phyloP scores from a whole-genome alignment of 2,329 filamentous ascomycete species.

The Colletotrichum somersetense region DNA sequence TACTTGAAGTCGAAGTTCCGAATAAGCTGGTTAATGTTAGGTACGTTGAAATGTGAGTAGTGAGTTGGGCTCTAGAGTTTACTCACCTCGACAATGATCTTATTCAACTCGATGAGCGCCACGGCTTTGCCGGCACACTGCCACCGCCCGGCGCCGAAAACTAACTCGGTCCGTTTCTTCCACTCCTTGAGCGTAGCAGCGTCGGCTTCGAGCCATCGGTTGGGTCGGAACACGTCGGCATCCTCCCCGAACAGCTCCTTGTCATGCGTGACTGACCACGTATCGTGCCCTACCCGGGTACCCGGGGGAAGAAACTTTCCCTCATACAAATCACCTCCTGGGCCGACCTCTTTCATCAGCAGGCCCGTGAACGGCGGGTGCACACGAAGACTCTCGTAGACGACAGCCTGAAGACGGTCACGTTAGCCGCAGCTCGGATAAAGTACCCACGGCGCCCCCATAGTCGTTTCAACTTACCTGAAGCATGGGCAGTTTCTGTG shows the following conservation, averaged over 20 bases:
- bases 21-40: too few species aligned
- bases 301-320: conserved; percentile 53
- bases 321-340: conserved; percentile 52
- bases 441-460: too few species aligned
- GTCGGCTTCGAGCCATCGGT: conserved; percentile 59
- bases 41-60: too few species aligned
- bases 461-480: too few species aligned
- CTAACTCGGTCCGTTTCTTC: conserved; percentile 54
- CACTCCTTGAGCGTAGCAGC: conserved; percentile 48
- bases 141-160: conserved; percentile 58
- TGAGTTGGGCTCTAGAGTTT: too few species aligned
- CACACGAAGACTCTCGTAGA: conserved; percentile 64
- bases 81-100: conserved; percentile 57
- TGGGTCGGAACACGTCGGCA: conserved; percentile 59
- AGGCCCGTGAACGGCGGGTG: conserved; percentile 62
- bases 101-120: conserved; percentile 59
- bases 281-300: conserved; percentile 56
- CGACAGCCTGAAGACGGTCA: too few species aligned
- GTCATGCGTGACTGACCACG: conserved; percentile 55
- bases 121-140: conserved; percentile 61
- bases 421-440: too few species aligned
- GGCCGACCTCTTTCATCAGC: conserved; percentile 64
- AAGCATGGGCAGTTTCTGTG: too few species aligned
- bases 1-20: too few species aligned
- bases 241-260: conserved; percentile 58